phyloP scores from a whole-genome alignment of 2,329 filamentous ascomycete genomes.

The Xylariaceae sp. region DNA sequence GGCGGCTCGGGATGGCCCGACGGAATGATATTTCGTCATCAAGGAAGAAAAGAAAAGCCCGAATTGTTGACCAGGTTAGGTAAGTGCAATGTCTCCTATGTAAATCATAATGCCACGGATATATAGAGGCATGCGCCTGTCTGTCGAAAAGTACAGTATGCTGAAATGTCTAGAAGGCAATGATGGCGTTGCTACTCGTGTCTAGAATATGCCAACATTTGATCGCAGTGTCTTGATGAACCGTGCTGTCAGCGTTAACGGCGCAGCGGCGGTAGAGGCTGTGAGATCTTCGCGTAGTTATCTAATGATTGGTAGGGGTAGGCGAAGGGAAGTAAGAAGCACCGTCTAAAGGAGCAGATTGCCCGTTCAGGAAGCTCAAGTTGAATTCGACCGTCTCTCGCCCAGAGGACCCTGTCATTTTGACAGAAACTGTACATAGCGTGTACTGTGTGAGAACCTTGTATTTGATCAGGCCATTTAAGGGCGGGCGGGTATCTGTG shows the following conservation, averaged over 20 bases:
- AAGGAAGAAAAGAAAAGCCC: slow-evolving; percentile 23
- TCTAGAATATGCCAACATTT: neutral
- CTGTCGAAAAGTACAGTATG: neutral
- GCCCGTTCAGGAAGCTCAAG: slow-evolving; percentile 29
- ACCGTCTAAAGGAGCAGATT: slow-evolving; percentile 28
- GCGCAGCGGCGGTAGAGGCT: too few species aligned
- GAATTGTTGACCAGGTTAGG: slow-evolving; percentile 3
- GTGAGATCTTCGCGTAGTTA: neutral
- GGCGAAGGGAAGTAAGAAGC: slow-evolving; percentile 2
- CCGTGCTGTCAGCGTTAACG: neutral
- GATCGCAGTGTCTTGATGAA: neutral
- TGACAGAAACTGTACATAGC: slow-evolving; percentile 15
- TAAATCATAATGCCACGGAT: too few species aligned
- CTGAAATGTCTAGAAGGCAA: neutral
- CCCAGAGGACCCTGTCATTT: slow-evolving; percentile 14
- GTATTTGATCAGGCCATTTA: slow-evolving; percentile 25
- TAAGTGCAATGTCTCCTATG: too few species aligned
- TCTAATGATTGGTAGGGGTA: neutral
- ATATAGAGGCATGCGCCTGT: too few species aligned
- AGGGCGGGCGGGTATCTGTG: slow-evolving; percentile 10
- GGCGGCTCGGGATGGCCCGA: slow-evolving; percentile 7
- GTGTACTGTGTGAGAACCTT: slow-evolving; percentile 26
- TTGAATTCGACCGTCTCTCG: slow-evolving; percentile 21
- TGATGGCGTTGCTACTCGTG: neutral
- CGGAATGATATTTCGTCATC: neutral